Evolutionary conservation across 176 grass and related monocot species (phyloP).

Genomic region (Canna indica): DNA sequence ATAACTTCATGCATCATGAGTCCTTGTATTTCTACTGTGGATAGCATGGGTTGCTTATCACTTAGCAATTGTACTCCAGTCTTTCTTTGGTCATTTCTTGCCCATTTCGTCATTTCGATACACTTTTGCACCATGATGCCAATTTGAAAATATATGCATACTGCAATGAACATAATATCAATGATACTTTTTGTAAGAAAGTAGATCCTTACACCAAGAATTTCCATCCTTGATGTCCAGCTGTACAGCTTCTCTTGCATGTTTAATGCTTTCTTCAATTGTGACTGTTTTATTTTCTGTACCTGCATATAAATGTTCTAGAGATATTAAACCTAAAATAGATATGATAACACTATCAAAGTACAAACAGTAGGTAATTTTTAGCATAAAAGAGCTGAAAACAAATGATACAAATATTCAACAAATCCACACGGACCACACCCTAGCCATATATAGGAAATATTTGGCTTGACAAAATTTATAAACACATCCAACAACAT

Average conservation of each 20-base stretch:
- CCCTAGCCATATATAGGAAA: background rate
- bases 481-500: background rate
- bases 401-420: background rate
- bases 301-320: slow-evolving; percentile 28
- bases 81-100: background rate
- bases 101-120: background rate
- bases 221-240: slow-evolving; percentile 91
- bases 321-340: background rate
- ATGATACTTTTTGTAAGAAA: slow-evolving; percentile 13
- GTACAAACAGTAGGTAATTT: background rate
- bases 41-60: background rate
- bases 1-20: background rate
- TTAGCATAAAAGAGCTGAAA: background rate
- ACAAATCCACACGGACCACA: background rate
- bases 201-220: slow-evolving; percentile 86
- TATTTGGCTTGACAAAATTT: background rate
- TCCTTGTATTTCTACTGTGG: background rate
- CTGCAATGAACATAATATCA: too few species aligned
- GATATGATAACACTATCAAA: background rate
- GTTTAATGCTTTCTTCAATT: slow-evolving; percentile 89
- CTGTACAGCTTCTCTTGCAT: slow-evolving; percentile 88
- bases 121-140: background rate
- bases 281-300: slow-evolving; percentile 46
- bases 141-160: background rate
- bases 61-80: background rate